phyloP scores from a whole-genome alignment of 805 yeast species.

The Teunomyces lycoperdinae region DNA sequence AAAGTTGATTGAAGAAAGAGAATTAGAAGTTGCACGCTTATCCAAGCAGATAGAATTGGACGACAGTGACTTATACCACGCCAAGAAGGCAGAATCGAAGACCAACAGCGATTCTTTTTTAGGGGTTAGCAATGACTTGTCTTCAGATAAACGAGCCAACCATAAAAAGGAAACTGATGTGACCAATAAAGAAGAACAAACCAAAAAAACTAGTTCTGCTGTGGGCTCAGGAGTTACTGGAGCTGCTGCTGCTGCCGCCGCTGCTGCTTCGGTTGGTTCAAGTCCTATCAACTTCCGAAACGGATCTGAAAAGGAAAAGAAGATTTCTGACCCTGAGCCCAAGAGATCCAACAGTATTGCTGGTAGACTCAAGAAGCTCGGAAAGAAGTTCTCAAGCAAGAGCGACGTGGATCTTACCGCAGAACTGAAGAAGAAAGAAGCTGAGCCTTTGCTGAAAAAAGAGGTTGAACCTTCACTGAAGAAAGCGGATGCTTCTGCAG shows the following conservation, averaged over 20 bases:
- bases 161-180: conserved; percentile 7
- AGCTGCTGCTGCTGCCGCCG: conserved; percentile 21
- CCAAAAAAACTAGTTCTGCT: conserved; percentile 11
- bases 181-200: conserved; percentile 4
- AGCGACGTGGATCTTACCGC: background rate
- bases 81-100: conserved; percentile 4
- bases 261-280: conserved; percentile 18
- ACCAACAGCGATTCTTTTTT: conserved; percentile 20
- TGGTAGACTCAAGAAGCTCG: conserved; percentile 15
- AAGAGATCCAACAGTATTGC: conserved; percentile 15
- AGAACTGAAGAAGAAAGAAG: background rate
- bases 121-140: conserved; percentile 31
- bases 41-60: conserved; percentile 32
- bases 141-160: conserved; percentile 19
- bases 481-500: background rate
- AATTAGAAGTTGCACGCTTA: conserved; percentile 30
- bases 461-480: background rate
- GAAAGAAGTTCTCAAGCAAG: conserved; percentile 8
- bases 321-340: conserved; percentile 1
- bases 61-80: conserved; percentile 22
- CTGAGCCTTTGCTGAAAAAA: background rate
- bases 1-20: conserved; percentile 30
- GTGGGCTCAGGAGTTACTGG: conserved; percentile 9
- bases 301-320: background rate
- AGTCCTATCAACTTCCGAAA: conserved; percentile 16